Evolutionary conservation across 208 protist genomes (phyloP).

Genomic region (Acanthamoeba castellanii): DNA sequence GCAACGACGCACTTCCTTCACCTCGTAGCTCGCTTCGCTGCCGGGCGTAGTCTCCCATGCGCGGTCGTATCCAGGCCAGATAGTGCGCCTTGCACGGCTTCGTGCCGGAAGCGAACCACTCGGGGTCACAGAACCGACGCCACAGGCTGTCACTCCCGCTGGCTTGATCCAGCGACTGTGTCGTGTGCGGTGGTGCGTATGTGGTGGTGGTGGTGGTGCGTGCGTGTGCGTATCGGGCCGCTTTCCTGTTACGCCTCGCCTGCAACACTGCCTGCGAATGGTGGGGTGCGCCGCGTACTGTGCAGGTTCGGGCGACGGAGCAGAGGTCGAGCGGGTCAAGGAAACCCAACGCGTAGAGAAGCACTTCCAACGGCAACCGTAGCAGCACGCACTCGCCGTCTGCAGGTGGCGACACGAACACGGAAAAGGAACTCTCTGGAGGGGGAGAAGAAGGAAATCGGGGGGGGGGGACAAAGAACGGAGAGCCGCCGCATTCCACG

Average conservation of each 20-base stretch:
- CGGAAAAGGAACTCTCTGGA: no score
- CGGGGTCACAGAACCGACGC: background rate
- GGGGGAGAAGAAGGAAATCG: no score
- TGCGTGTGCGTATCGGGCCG: no score
- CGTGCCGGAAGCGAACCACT: background rate
- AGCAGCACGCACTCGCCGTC: no score
- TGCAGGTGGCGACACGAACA: no score
- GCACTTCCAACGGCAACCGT: no score
- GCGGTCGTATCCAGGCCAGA: background rate
- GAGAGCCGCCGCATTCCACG: no score
- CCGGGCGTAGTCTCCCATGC: background rate
- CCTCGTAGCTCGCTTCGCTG: background rate
- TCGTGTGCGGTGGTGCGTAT: background rate
- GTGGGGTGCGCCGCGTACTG: background rate
- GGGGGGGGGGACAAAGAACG: no score
- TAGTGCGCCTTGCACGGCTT: background rate
- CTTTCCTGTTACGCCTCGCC: no score
- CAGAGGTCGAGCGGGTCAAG: background rate
- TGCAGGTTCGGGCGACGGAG: background rate
- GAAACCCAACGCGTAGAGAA: no score
- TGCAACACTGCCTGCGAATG: no score
- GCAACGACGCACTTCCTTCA: background rate
- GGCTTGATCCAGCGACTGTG: background rate
- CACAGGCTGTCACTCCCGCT: background rate
- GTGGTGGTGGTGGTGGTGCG: background rate